Evolutionary conservation across 148 eudicot species (phyloP), one percentile per base, ranked within the genome.

Genomic region (Salicornia ramosissima): DNA sequence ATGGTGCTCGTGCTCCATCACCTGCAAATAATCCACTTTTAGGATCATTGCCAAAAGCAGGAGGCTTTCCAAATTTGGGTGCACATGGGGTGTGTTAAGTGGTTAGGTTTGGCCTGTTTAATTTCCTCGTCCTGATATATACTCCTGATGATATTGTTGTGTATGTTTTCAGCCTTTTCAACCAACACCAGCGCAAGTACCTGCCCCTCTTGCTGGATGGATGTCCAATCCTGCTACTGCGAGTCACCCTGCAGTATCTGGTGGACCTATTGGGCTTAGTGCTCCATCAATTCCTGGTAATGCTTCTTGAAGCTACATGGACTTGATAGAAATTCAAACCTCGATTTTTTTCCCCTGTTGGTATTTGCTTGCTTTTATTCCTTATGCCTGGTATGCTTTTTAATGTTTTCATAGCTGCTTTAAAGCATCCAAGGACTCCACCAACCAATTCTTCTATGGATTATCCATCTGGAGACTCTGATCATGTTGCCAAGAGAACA

Each of bases 141-240:
- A 22, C 68, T 58, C 19, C 36, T 29, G 18, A 43, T 56, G 10
- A 39, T 36, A 50, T 53, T 68, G 54, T 5, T 74, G 12, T 72
- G 22, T 52, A 64, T 42, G 39, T 53, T 30, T 81, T 62, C 74
- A 94, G 98, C 96, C 96, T 14, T 93, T 94, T 71, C 97, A 88
- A 83, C 85, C 91, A 61, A 68, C 86, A 57, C 86, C 86, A 28
- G 82, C 86, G 1, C 67, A 90, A 45, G 86, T 86, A 55, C 85
- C 90, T 36, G 78, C 92, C 33, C 86, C 85, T 3, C 89, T 94
- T 72, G 98, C 92, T 76, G 96, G 97, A 69, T 94, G 98, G 98
- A 94, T 94, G 98, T 80, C 97, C 51, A 94, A 83, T 81, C 86
- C 97, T 72, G 75, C 92, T 19, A 57, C 84, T 30, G 85, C 80